Conservation (phyloP, 345 rosid genomes). For the Noccaea bulbosa region DNA sequence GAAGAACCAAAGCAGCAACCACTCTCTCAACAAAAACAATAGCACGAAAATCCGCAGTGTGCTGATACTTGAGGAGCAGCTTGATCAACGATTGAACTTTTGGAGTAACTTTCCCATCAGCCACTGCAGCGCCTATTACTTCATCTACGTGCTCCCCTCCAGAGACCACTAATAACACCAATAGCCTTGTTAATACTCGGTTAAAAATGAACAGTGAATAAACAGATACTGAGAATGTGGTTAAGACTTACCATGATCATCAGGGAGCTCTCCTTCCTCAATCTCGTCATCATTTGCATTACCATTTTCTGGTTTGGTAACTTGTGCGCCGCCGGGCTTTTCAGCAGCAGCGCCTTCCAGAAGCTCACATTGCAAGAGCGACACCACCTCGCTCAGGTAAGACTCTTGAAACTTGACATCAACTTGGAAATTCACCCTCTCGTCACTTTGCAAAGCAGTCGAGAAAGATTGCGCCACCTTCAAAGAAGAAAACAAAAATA, state of each 20-base stretch:
- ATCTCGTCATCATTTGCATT: conserved; percentile 59
- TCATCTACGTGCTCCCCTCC: conserved; percentile 98
- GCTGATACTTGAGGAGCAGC: conserved; percentile 82
- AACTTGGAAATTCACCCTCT: conserved; percentile 88
- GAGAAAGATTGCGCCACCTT: conserved; percentile 94
- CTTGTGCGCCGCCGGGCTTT: conserved; percentile 51
- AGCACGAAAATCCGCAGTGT: conserved; percentile 94
- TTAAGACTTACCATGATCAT: conserved; percentile 70
- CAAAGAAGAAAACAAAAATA: conserved; percentile 18
- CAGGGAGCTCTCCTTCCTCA: conserved; percentile 99
- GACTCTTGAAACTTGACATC: conserved; percentile 97
- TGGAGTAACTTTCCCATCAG: conserved; percentile 99
- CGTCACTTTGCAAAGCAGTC: conserved; percentile 91
- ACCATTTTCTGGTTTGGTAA: conserved; percentile 47
- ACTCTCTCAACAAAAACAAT: conserved; percentile 98
- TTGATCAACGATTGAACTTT: conserved; percentile 92
- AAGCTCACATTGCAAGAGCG: conserved; percentile 83
- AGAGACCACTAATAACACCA: conserved; percentile 72
- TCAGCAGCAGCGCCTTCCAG: conserved; percentile 85
- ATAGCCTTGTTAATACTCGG: conserved; percentile 3
- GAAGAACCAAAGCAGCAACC: conserved; percentile 97
- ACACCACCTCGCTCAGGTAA: conserved; percentile 73
- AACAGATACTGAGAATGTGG: conserved; percentile 9
- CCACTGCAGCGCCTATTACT: conserved; percentile 95
- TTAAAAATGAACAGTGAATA: not conserved